Percentiles rank a stretch among this genome's conserved stretches.
These are phyloP conservation scores for Aspergillus diversus DNA, from an alignment of 495 filamentous ascomycete genomes.

Conservation along the genomic window DNA sequence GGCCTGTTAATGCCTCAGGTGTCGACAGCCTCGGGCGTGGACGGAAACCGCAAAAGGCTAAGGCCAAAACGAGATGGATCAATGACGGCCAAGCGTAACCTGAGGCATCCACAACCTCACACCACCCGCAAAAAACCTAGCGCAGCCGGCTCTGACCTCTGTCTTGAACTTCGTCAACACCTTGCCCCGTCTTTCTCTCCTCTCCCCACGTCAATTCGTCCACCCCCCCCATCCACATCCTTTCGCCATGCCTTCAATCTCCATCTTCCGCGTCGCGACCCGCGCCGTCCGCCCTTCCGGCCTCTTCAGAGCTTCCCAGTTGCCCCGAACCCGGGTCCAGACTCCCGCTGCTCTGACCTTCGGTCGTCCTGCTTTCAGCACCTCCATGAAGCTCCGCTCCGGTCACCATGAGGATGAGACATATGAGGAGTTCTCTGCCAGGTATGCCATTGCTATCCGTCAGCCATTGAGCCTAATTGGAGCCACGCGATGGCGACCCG, in stretches of 20 bases:
- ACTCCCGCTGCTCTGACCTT: conserved; percentile 53
- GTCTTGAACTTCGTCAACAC: conserved; percentile 41
- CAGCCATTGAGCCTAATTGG: conserved; percentile 34
- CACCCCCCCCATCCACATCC: conserved; percentile 32
- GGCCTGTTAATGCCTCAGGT: conserved; percentile 41
- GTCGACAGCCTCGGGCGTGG: conserved; percentile 24
- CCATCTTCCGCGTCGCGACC: conserved; percentile 70
- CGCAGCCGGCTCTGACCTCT: conserved; percentile 36
- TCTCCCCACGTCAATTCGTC: conserved; percentile 39
- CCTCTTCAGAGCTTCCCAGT: conserved; percentile 62
- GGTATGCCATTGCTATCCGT: conserved; percentile 62
- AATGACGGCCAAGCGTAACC: conserved; percentile 25
- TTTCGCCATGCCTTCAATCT: conserved; percentile 64
- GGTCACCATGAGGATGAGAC: conserved; percentile 82
- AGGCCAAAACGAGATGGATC: conserved; percentile 20
- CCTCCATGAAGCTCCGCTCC: conserved; percentile 59
- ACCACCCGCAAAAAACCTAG: conserved; percentile 56
- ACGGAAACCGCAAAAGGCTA: conserved; percentile 20
- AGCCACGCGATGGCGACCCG: conserved; percentile 12
- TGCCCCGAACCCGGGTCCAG: conserved; percentile 61
- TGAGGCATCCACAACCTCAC: conserved; percentile 41
- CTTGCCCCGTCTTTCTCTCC: conserved; percentile 39
- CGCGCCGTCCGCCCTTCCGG: conserved; percentile 65
- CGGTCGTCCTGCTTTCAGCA: conserved; percentile 68
- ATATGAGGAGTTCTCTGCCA: conserved; percentile 98